Conservation (phyloP, 1,284 basidiomycete genomes). For the Fistulina hepatica region DNA sequence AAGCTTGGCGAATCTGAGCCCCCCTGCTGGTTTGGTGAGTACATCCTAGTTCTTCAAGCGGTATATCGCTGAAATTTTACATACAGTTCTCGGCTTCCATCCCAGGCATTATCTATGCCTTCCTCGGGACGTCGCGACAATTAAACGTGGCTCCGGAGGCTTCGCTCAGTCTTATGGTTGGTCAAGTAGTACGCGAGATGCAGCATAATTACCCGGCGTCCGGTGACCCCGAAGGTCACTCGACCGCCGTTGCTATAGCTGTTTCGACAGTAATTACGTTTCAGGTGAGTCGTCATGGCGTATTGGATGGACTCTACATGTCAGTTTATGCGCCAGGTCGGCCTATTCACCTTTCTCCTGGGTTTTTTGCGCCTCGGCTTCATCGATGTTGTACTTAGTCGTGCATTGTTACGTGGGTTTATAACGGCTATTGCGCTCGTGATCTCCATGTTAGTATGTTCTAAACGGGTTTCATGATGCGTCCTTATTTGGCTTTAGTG, state of each 20-base stretch:
- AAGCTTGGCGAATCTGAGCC: conserved; percentile 71
- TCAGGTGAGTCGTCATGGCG: conserved; percentile 44
- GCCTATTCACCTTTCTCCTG: conserved; percentile 78
- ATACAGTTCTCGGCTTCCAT: conserved; percentile 66
- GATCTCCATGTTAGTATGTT: conserved; percentile 50
- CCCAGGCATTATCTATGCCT: conserved; percentile 72
- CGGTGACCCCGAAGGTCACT: conserved; percentile 31
- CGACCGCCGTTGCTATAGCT: conserved; percentile 38
- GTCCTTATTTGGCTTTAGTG: conserved; percentile 28
- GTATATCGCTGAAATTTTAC: conserved; percentile 9
- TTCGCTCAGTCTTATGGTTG: conserved; percentile 78
- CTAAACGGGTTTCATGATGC: not conserved
- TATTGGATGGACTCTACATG: conserved; percentile 1
- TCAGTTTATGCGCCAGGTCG: conserved; percentile 40
- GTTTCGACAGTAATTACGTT: conserved; percentile 73
- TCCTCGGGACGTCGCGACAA: conserved; percentile 78
- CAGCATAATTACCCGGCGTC: conserved; percentile 53
- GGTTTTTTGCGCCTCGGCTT: conserved; percentile 88
- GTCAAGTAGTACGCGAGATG: conserved; percentile 71
- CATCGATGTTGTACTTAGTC: conserved; percentile 88
- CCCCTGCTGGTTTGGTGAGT: conserved; percentile 74
- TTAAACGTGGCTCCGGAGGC: conserved; percentile 87
- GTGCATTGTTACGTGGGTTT: conserved; percentile 82
- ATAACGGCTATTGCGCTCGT: conserved; percentile 71
- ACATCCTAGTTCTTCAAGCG: conserved; percentile 10